phyloP scores from a whole-genome alignment of 306 rosid species.

The Dalbergia oliveri region DNA sequence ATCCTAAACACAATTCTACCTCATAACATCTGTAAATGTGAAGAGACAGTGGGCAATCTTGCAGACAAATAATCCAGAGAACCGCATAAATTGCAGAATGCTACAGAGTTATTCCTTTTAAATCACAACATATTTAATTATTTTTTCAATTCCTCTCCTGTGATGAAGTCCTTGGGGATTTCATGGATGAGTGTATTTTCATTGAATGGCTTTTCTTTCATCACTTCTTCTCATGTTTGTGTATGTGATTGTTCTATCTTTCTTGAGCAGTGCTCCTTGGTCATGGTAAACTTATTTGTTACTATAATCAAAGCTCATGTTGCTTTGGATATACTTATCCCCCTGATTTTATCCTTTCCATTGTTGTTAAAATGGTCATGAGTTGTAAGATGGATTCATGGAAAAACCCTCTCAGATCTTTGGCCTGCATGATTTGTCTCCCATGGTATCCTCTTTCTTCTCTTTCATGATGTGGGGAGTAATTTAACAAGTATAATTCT shows the following conservation, averaged over 20 bases:
- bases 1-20: slow-evolving; percentile 6
- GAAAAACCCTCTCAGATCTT: slow-evolving; percentile 19
- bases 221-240: too few relatives aligned
- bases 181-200: too few relatives aligned
- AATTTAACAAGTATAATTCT: slow-evolving; percentile 29
- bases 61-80: slow-evolving; percentile 8
- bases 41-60: background rate
- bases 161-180: too few relatives aligned
- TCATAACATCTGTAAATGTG: background rate
- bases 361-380: slow-evolving; percentile 22
- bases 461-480: background rate
- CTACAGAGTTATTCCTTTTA: background rate
- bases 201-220: too few relatives aligned
- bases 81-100: background rate
- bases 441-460: background rate
- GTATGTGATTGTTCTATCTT: too few relatives aligned
- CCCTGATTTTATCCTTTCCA: background rate
- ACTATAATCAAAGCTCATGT: too few relatives aligned
- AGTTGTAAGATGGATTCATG: slow-evolving; percentile 29
- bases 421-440: slow-evolving; percentile 27
- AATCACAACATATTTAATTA: too few relatives aligned
- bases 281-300: too few relatives aligned
- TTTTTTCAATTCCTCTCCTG: too few relatives aligned
- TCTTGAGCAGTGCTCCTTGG: too few relatives aligned
- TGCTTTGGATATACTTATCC: too few relatives aligned